These are phyloP conservation scores for Exidia glandulosa DNA, from an alignment of 768 basidiomycete genomes.

Conservation along the genomic window DNA sequence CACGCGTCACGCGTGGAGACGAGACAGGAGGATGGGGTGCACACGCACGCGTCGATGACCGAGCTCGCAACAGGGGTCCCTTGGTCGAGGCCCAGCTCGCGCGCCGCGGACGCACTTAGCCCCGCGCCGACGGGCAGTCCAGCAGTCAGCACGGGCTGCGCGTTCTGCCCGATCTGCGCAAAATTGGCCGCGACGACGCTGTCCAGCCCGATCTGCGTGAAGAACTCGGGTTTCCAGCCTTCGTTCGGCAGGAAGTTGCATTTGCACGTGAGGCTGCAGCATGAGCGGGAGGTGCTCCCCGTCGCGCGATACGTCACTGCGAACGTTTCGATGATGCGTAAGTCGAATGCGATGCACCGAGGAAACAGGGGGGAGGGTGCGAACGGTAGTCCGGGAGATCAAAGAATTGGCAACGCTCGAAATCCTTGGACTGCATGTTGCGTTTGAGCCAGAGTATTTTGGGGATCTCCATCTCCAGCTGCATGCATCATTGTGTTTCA, in stretches of 20 bases:
- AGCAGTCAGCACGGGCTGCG: slow-evolving; percentile 50
- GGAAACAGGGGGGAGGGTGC: slow-evolving; percentile 4
- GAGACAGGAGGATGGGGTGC: neutral
- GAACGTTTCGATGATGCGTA: neutral
- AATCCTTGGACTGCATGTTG: slow-evolving; percentile 62
- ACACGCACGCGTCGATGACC: slow-evolving; percentile 81
- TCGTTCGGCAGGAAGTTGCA: slow-evolving; percentile 78
- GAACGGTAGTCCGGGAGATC: slow-evolving; percentile 81
- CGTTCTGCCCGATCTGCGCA: slow-evolving; percentile 54
- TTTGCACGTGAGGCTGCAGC: slow-evolving; percentile 93
- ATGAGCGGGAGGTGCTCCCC: slow-evolving; percentile 59
- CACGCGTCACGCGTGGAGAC: too few relatives aligned
- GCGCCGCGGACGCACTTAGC: slow-evolving; percentile 64
- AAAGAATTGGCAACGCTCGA: slow-evolving; percentile 70
- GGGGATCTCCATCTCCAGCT: slow-evolving; percentile 98
- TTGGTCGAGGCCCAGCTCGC: slow-evolving; percentile 71
- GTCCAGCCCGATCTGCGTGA: slow-evolving; percentile 69
- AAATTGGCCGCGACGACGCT: slow-evolving; percentile 61
- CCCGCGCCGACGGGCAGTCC: slow-evolving; percentile 76
- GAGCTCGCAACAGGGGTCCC: slow-evolving; percentile 92
- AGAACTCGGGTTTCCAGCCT: slow-evolving; percentile 88
- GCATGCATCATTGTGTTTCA: neutral
- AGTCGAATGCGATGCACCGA: neutral
- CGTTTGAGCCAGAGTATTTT: slow-evolving; percentile 96
- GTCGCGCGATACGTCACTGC: slow-evolving; percentile 84